These are phyloP conservation scores for Smallanthus sonchifolius DNA, from an alignment of 129 eudicot genomes.

Conservation along the genomic window DNA sequence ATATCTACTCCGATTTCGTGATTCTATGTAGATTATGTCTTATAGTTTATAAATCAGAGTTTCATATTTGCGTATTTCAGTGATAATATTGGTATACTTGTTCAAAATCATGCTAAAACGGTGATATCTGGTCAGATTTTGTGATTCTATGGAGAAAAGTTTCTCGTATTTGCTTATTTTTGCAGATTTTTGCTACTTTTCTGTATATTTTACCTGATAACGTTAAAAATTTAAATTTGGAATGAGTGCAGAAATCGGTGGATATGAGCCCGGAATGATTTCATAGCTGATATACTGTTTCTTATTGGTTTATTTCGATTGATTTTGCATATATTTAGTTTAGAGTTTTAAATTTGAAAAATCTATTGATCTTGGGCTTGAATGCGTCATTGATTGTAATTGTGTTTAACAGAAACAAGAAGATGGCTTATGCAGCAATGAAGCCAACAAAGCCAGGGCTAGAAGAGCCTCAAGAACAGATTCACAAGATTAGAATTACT, in stretches of 20 bases:
- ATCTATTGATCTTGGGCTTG: neutral
- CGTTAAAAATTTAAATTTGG: neutral
- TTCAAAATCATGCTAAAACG: neutral
- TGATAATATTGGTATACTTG: too few species aligned
- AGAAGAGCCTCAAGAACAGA: constrained; percentile 36
- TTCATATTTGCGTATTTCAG: neutral
- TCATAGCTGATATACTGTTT: neutral
- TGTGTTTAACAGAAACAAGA: constrained; percentile 16
- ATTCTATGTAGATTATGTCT: too few species aligned
- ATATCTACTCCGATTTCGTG: too few species aligned
- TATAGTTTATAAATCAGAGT: too few species aligned
- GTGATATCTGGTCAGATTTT: neutral
- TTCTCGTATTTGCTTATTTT: neutral
- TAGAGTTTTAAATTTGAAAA: neutral
- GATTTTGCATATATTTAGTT: neutral
- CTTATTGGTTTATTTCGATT: neutral
- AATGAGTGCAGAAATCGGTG: neutral
- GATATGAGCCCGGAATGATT: neutral
- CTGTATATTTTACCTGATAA: neutral
- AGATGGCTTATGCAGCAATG: constrained; percentile 80
- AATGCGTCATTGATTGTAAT: neutral
- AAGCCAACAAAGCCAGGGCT: constrained; percentile 38
- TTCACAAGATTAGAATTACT: constrained; percentile 91
- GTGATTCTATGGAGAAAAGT: neutral
- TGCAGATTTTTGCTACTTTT: neutral